phyloP scores from a whole-genome alignment of 192 early-diverging fungal genomes.

The Obelidium mucronatum region DNA sequence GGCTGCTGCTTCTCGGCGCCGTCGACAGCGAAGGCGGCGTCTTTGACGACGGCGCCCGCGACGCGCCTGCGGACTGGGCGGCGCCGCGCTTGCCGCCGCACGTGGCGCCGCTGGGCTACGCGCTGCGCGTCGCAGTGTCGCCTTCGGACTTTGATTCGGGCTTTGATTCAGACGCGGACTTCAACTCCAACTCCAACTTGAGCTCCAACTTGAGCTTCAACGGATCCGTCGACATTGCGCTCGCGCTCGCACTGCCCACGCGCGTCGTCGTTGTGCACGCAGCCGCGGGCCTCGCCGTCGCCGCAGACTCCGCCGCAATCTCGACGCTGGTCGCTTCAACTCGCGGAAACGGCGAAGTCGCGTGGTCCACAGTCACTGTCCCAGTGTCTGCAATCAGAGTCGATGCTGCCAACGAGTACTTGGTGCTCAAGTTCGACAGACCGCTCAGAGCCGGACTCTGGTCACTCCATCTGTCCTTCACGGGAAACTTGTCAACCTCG shows the following conservation, averaged over 20 bases:
- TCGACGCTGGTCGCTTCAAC: background rate
- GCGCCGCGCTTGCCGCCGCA: background rate
- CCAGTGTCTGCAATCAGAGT: background rate
- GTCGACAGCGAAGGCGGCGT: background rate
- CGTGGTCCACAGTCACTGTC: background rate
- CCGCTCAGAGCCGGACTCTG: constrained; percentile 18
- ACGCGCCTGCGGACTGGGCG: background rate
- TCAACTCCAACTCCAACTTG: background rate
- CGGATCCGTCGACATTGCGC: background rate
- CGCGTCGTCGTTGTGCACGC: constrained; percentile 7
- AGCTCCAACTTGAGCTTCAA: background rate
- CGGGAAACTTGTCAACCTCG: constrained; percentile 47
- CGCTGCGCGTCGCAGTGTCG: background rate
- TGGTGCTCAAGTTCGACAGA: constrained; percentile 2
- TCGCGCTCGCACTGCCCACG: background rate
- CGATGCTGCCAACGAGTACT: constrained; percentile 22
- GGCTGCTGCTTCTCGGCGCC: background rate
- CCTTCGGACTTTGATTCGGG: no score
- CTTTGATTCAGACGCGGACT: background rate
- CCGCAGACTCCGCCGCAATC: background rate
- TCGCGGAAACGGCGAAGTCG: background rate
- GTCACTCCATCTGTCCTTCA: constrained; percentile 29
- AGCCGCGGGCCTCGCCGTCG: background rate
- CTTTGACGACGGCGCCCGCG: background rate
- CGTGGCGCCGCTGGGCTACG: background rate